Evolutionary conservation across 305 asterid species (phyloP).

Genomic region (Solanum chacoense): DNA sequence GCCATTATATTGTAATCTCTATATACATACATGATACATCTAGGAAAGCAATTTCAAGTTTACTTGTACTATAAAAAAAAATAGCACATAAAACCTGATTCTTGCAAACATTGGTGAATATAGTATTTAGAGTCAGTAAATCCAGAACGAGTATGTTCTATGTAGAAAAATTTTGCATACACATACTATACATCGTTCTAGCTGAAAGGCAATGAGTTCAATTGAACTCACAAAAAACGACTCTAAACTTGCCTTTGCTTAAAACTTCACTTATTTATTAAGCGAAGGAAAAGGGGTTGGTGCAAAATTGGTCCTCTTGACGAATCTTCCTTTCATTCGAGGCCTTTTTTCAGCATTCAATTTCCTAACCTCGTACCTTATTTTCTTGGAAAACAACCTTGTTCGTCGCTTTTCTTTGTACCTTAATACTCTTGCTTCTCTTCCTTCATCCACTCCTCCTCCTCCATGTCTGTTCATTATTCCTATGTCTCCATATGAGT

Average conservation of each 20-base stretch:
- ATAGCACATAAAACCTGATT: not conserved
- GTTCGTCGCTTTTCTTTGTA: constrained; percentile 73
- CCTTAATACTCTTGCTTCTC: constrained; percentile 73
- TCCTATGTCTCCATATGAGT: constrained; percentile 33
- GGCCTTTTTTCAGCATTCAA: constrained; percentile 90
- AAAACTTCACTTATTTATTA: constrained; percentile 11
- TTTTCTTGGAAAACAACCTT: constrained; percentile 81
- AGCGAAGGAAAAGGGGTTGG: constrained; percentile 18
- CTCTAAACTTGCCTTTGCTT: not conserved
- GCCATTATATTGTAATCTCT: not conserved
- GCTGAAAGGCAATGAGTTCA: not conserved
- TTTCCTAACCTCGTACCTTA: constrained; percentile 81
- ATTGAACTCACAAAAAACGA: not conserved
- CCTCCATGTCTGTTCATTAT: constrained; percentile 12
- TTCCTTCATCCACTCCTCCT: constrained; percentile 35
- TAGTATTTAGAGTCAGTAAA: not conserved
- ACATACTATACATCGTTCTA: not conserved
- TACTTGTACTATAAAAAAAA: not conserved
- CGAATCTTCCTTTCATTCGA: constrained; percentile 83
- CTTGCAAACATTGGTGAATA: not conserved
- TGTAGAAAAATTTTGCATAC: not conserved
- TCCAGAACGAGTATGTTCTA: not conserved
- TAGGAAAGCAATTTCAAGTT: not conserved
- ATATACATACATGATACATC: not conserved
- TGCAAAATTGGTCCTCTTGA: constrained; percentile 50